A percentile compares a stretch with the other conserved stretches of the same genome.
Conservation (phyloP, 345 rosid genomes). For the Physaria fendleri region DNA sequence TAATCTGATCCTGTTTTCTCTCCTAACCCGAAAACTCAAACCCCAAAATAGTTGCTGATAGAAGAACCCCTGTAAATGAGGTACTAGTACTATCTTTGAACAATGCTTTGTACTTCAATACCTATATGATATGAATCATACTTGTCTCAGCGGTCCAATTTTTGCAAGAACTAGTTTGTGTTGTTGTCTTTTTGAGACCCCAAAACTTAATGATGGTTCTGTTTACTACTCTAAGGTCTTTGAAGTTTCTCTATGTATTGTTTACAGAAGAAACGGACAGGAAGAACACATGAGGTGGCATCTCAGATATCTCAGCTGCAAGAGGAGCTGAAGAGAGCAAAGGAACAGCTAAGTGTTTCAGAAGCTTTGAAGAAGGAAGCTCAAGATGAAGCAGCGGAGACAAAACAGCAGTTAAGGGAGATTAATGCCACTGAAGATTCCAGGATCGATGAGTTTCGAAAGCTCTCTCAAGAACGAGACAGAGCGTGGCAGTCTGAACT, state of each 20-base stretch:
- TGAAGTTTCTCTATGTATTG: conserved; percentile 1
- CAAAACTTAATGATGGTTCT: neutral
- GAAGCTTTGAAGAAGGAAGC: conserved; percentile 69
- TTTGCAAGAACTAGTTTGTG: neutral
- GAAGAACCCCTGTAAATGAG: conserved; percentile 61
- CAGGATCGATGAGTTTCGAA: conserved; percentile 69
- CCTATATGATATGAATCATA: neutral
- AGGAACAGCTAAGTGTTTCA: conserved; percentile 60
- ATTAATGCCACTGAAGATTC: conserved; percentile 73
- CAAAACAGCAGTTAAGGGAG: conserved; percentile 66
- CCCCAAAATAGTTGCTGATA: conserved; percentile 61
- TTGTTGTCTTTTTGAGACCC: neutral
- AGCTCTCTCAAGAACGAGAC: conserved; percentile 85
- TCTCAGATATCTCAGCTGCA: conserved; percentile 66
- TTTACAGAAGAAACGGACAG: conserved; percentile 52
- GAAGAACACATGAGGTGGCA: conserved; percentile 52
- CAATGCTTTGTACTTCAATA: neutral
- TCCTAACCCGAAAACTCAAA: conserved; percentile 40
- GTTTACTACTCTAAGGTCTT: neutral
- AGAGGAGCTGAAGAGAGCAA: conserved; percentile 75
- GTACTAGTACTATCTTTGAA: conserved; percentile 36
- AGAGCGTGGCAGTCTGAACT: conserved; percentile 94
- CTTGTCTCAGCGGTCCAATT: neutral
- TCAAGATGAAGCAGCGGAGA: conserved; percentile 69
- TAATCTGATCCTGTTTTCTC: conserved; percentile 46